Evolutionary conservation across 805 yeast genomes (phyloP).

Genomic region (Saturnispora saitoi): DNA sequence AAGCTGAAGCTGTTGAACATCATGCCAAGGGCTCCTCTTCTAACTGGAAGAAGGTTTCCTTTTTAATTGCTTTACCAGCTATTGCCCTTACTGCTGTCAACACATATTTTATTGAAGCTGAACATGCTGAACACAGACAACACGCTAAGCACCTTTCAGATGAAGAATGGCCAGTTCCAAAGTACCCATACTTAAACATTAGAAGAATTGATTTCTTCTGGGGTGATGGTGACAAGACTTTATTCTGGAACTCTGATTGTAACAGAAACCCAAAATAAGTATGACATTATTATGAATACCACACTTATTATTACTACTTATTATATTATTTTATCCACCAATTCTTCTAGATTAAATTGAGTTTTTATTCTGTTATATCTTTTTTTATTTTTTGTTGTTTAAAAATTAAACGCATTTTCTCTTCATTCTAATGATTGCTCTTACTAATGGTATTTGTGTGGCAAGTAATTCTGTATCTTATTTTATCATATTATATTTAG

Average conservation of each 20-base stretch:
- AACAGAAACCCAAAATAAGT: constrained; percentile 65
- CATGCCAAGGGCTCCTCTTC: constrained; percentile 73
- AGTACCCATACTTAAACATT: constrained; percentile 80
- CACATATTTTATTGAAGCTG: constrained; percentile 72
- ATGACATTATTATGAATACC: neutral
- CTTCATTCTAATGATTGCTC: constrained; percentile 1
- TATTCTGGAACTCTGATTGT: constrained; percentile 90
- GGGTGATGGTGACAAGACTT: constrained; percentile 98
- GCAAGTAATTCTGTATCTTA: too few relatives aligned
- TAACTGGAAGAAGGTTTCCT: constrained; percentile 80
- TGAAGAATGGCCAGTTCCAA: constrained; percentile 84
- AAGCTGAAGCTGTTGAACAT: constrained; percentile 54
- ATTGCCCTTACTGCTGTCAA: constrained; percentile 68
- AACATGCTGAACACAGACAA: constrained; percentile 85
- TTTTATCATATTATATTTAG: too few relatives aligned
- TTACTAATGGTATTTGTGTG: too few relatives aligned
- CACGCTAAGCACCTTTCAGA: constrained; percentile 68
- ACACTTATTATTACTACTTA: neutral
- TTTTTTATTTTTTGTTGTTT: neutral
- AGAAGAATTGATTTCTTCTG: constrained; percentile 88
- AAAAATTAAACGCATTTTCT: neutral
- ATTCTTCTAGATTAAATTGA: constrained; percentile 2
- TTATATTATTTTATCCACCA: constrained; percentile 1
- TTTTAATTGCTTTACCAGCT: constrained; percentile 76
- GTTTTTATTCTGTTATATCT: neutral